These are phyloP conservation scores for Mrakia gelida DNA, from an alignment of 768 basidiomycete species.

Conservation along the genomic window DNA sequence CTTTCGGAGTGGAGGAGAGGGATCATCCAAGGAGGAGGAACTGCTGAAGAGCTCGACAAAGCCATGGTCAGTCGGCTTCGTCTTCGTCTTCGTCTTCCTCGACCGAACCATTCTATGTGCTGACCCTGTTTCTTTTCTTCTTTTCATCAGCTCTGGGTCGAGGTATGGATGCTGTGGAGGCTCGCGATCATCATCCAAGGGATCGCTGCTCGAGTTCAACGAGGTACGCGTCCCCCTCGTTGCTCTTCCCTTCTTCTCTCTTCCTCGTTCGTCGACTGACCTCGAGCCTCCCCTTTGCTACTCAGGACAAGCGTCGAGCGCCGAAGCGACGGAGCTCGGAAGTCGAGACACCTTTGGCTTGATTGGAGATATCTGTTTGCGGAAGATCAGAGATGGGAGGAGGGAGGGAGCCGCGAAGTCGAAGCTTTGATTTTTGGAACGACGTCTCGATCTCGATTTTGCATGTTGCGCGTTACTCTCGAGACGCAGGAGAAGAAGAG, in stretches of 20 bases:
- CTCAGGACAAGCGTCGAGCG: neutral
- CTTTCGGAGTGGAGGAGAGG: neutral
- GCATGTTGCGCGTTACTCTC: neutral
- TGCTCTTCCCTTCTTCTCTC: too few relatives aligned
- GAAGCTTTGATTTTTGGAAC: neutral
- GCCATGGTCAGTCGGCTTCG: too few relatives aligned
- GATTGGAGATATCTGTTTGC: neutral
- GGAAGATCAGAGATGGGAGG: neutral
- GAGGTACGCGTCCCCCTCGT: neutral
- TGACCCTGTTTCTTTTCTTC: too few relatives aligned
- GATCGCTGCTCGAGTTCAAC: constrained; percentile 15
- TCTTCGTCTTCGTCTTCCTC: too few relatives aligned
- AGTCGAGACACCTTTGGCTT: neutral
- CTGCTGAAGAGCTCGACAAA: neutral
- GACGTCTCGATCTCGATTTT: neutral
- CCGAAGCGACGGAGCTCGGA: constrained; percentile 7
- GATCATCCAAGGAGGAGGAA: constrained; percentile 3
- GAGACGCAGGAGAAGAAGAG: too few relatives aligned
- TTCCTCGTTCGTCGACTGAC: neutral
- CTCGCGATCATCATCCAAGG: constrained; percentile 22
- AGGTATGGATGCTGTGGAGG: constrained; percentile 20
- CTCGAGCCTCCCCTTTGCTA: neutral
- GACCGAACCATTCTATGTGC: too few relatives aligned
- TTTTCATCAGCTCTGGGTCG: constrained; percentile 12
- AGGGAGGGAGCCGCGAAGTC: neutral